Conservation (phyloP, 345 rosid genomes). For the Triadica sebifera region DNA sequence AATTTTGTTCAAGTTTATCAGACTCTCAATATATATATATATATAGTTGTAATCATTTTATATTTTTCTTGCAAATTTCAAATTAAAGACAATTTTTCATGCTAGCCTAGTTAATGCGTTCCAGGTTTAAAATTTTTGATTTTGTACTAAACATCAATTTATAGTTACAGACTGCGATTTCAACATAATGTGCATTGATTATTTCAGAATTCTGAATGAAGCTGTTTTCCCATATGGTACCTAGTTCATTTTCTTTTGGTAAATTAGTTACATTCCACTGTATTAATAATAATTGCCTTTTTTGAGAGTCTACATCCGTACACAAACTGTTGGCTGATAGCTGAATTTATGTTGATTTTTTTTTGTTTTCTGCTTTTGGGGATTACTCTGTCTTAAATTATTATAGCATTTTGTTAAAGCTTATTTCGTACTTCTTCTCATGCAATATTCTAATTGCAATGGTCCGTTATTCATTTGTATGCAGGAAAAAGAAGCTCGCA, state of each 20-base stretch:
- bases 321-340: neutral
- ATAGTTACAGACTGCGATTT: neutral
- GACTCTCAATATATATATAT: no score
- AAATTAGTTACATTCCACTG: neutral
- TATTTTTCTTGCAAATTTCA: no score
- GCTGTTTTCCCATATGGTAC: neutral
- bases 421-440: neutral
- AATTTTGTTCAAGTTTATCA: neutral
- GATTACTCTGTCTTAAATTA: neutral
- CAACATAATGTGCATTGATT: neutral
- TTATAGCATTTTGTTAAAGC: neutral
- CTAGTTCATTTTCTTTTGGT: neutral
- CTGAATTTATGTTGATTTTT: neutral
- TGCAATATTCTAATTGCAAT: constrained; percentile 2
- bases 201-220: neutral
- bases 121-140: neutral
- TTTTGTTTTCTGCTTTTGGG: constrained; percentile 6
- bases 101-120: neutral
- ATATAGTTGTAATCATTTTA: no score
- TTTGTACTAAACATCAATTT: no score
- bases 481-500: constrained; percentile 85
- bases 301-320: neutral
- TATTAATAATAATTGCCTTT: neutral
- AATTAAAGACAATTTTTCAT: neutral
- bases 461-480: constrained; percentile 11